Evolutionary conservation across 441 rosid genomes (phyloP).

Genomic region (Macaranga tanarius): DNA sequence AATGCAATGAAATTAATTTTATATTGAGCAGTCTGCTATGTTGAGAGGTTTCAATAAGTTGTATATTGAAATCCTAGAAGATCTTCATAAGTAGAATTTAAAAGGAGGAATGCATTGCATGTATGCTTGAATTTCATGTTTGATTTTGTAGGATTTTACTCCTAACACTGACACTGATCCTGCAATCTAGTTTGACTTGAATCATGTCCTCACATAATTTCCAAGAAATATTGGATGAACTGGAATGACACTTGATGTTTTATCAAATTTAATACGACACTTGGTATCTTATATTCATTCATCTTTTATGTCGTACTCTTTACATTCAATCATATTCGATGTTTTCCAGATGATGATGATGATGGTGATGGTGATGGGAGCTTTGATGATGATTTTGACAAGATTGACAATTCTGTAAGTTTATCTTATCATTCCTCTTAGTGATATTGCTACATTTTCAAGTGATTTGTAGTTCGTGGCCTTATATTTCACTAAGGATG

Average conservation of each 20-base stretch:
- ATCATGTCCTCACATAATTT: neutral
- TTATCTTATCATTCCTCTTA: constrained; percentile 13
- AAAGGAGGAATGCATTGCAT: neutral
- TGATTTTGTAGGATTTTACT: neutral
- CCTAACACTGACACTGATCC: neutral
- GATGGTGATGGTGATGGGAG: constrained; percentile 57
- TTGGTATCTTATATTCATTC: neutral
- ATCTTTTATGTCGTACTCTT: constrained; percentile 10
- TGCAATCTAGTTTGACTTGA: neutral
- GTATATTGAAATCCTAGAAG: neutral
- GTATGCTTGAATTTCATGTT: neutral
- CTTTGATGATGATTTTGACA: constrained; percentile 83
- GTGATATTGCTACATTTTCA: neutral
- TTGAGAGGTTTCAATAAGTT: neutral
- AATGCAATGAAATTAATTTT: neutral
- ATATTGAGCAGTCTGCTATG: neutral
- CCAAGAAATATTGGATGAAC: neutral
- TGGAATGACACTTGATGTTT: neutral
- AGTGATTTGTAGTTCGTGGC: neutral
- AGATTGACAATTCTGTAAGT: constrained; percentile 79
- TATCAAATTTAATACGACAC: neutral
- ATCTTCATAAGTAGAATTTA: neutral
- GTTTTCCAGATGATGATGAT: constrained; percentile 54
- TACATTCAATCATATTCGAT: constrained; percentile 5
- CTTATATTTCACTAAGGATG: neutral